Evolutionary conservation across 768 basidiomycete species (phyloP), one percentile per base, ranked within the genome.

Genomic region (Ramaria sp.): DNA sequence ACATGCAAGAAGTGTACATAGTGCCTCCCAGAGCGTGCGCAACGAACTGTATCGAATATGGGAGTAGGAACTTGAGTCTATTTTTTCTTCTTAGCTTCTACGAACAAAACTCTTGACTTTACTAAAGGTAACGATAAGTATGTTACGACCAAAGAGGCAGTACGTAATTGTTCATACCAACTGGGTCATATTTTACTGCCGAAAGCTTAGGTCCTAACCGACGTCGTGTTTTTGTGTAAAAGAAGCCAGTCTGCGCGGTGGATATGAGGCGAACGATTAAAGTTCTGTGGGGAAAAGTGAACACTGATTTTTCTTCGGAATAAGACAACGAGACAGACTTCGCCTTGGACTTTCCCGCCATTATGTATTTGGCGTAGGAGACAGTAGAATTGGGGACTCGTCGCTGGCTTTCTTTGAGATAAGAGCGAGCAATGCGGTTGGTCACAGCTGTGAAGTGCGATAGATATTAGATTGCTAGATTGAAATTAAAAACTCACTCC

Each of bases 181-280:
- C 71, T 1, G 90, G 89, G 63, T 95, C 92, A 65, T 93, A 94
- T 67, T 94, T 95, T 61, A 94, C 85, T n/a, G 88, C 83, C 7
- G 88, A 82, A 48, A 95, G 70, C 67, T 78, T 85, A n/a, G 88
- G 81, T 1, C 82, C 85, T 62, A 77, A 67, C 10, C 92, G 77
- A 39, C 83, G 70, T 20, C 92, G 78, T 58, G 83, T 78, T 2
- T 86, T 86, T 20, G 88, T 89, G 69, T 94, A 95, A 67, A 93
- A 93, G 71, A 78, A 91, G 10, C 92, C 91, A 0, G 91, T 94
- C 68, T 89, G 84, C 0, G 92, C 92, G 0, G 90, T 90, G 13
- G 92, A 94, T 56, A 94, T 82, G 60, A 95, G 76, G 47, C 89
- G 86, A 50, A 94, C 82, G 53, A 95, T 83, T 52, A 94, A 66